A percentile compares a stretch with the other conserved stretches of the same genome.
Conservation (phyloP, 2,329 filamentous ascomycete genomes). For the Scedosporium aurantiacum region DNA sequence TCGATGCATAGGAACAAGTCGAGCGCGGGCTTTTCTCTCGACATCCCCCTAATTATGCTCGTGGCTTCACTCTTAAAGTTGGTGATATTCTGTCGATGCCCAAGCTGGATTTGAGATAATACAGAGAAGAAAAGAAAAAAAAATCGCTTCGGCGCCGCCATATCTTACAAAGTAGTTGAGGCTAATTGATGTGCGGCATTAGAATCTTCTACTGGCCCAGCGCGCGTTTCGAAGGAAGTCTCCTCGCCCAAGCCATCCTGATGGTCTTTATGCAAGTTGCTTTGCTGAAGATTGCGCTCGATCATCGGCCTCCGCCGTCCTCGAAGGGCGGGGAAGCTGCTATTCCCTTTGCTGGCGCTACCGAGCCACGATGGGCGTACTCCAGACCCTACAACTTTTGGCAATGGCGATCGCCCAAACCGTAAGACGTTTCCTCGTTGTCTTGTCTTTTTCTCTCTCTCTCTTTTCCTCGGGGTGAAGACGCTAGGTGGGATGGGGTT, state of each 20-base stretch:
- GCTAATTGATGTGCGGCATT: not conserved
- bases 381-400: slow-evolving; percentile 67
- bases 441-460: not conserved
- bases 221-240: slow-evolving; percentile 50
- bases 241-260: slow-evolving; percentile 53
- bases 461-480: not conserved
- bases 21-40: slow-evolving; percentile 58
- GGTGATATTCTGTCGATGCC: slow-evolving; percentile 8
- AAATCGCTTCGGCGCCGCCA: not conserved
- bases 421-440: slow-evolving; percentile 30
- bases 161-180: not conserved
- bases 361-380: slow-evolving; percentile 14
- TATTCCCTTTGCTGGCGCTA: slow-evolving; percentile 44
- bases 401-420: slow-evolving; percentile 66
- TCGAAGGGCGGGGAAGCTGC: slow-evolving; percentile 50
- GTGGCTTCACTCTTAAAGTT: slow-evolving; percentile 56
- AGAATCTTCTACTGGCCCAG: slow-evolving; percentile 63
- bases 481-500: not conserved
- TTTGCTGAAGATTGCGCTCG: slow-evolving; percentile 57
- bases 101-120: too few relatives aligned
- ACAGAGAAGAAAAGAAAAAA: too few relatives aligned
- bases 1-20: slow-evolving; percentile 54
- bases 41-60: slow-evolving; percentile 64
- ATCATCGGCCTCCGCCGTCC: slow-evolving; percentile 50
- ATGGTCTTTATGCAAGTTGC: slow-evolving; percentile 54